phyloP scores from a whole-genome alignment of 495 filamentous ascomycete species.

The Monascus purpureus region DNA sequence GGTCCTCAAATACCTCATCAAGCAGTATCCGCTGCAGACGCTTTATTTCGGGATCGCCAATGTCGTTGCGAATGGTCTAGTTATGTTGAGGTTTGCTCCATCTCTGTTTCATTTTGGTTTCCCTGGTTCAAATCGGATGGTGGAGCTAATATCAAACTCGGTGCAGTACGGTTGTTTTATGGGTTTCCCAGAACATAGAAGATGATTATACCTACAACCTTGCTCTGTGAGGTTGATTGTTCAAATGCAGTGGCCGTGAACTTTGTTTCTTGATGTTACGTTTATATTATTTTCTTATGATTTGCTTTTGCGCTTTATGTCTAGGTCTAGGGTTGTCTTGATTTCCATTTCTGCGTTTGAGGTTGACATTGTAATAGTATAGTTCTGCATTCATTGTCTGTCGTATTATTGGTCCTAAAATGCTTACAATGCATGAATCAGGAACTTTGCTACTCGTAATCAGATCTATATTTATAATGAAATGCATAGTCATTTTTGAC shows the following conservation, averaged over 20 bases:
- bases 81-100: slow-evolving; percentile 67
- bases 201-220: slow-evolving; percentile 97
- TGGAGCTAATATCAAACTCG: slow-evolving; percentile 7
- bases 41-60: slow-evolving; percentile 91
- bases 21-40: slow-evolving; percentile 64
- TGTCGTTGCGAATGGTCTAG: slow-evolving; percentile 69
- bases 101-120: background rate
- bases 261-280: no score
- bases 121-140: background rate
- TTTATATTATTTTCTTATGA: slow-evolving; percentile 1
- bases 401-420: no score
- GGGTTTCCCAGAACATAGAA: slow-evolving; percentile 98
- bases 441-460: no score
- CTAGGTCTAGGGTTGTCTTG: no score
- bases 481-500: no score
- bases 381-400: no score
- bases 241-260: no score
- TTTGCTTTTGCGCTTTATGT: slow-evolving; percentile 1
- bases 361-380: background rate
- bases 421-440: no score
- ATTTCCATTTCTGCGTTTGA: no score
- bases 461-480: no score
- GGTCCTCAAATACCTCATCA: slow-evolving; percentile 83
- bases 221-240: slow-evolving; percentile 53
- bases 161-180: slow-evolving; percentile 69